These are phyloP conservation scores for Talaromyces sp. DNA, from an alignment of 2,329 filamentous ascomycete species.

Conservation along the genomic window DNA sequence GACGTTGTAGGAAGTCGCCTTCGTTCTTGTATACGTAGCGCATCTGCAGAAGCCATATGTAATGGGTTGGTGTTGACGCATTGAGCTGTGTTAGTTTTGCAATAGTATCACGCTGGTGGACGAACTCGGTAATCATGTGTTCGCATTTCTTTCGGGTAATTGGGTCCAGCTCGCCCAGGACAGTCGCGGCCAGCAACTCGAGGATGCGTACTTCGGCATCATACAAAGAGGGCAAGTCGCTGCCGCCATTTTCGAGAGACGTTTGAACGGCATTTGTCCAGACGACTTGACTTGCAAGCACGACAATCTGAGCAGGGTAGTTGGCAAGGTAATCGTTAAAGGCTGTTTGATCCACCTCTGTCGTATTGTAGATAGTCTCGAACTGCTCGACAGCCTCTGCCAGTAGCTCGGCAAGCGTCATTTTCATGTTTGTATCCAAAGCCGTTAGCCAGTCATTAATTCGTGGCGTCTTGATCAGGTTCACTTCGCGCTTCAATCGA, in stretches of 20 bases:
- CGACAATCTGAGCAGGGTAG: slow-evolving; percentile 91
- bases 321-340: slow-evolving; percentile 75
- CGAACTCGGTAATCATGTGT: slow-evolving; percentile 96
- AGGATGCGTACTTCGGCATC: slow-evolving; percentile 82
- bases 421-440: slow-evolving; percentile 88
- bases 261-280: slow-evolving; percentile 88
- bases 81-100: slow-evolving; percentile 74
- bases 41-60: slow-evolving; percentile 95
- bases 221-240: slow-evolving; percentile 64
- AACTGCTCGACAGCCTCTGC: slow-evolving; percentile 82
- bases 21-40: slow-evolving; percentile 83
- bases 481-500: slow-evolving; percentile 82
- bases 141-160: slow-evolving; percentile 95
- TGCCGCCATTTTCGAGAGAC: slow-evolving; percentile 66
- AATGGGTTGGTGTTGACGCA: slow-evolving; percentile 71
- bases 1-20: slow-evolving; percentile 73
- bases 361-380: slow-evolving; percentile 67
- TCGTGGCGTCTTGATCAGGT: slow-evolving; percentile 83
- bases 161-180: slow-evolving; percentile 80
- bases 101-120: slow-evolving; percentile 92
- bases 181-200: slow-evolving; percentile 77
- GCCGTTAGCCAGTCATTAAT: slow-evolving; percentile 99
- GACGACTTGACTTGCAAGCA: slow-evolving; percentile 85
- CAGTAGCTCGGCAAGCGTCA: slow-evolving; percentile 83
- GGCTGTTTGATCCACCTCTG: slow-evolving; percentile 62